phyloP scores from a whole-genome alignment of 345 rosid genomes.

The Eucalyptus curtisii region DNA sequence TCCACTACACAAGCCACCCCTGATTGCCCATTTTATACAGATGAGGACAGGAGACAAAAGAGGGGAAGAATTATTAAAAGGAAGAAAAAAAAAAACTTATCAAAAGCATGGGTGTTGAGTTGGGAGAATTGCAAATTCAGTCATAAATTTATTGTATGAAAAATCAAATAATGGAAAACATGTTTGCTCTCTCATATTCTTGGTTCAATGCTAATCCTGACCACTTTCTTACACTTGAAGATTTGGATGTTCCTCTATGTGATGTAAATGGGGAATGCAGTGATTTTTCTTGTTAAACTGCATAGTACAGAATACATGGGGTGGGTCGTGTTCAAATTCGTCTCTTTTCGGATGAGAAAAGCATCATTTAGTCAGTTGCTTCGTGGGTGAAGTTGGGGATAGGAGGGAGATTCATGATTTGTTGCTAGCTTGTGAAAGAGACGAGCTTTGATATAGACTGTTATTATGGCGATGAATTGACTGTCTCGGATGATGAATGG shows the following conservation, averaged over 20 bases:
- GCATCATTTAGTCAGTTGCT: background rate
- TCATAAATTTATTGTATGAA: too few species aligned
- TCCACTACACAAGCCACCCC: too few species aligned
- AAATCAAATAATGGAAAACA: too few species aligned
- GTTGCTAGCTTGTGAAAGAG: background rate
- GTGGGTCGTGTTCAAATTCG: background rate
- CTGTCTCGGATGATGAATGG: background rate
- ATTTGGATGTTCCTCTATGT: background rate
- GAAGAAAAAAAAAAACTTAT: too few species aligned
- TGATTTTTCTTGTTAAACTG: background rate
- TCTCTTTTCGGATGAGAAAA: background rate
- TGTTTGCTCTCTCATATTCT: too few species aligned
- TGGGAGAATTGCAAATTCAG: too few species aligned
- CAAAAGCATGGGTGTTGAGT: too few species aligned
- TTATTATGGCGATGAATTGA: background rate
- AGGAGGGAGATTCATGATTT: background rate
- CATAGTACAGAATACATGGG: background rate
- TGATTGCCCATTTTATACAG: too few species aligned
- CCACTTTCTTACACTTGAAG: background rate
- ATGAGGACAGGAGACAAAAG: too few species aligned
- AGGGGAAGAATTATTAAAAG: too few species aligned
- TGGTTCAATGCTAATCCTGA: background rate
- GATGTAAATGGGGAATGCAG: background rate
- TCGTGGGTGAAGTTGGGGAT: background rate
- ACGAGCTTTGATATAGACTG: background rate